Percentiles rank a stretch among this genome's conserved stretches.
phyloP scores from a whole-genome alignment of 1,284 basidiomycete genomes.

The Blastosporella zonata region DNA sequence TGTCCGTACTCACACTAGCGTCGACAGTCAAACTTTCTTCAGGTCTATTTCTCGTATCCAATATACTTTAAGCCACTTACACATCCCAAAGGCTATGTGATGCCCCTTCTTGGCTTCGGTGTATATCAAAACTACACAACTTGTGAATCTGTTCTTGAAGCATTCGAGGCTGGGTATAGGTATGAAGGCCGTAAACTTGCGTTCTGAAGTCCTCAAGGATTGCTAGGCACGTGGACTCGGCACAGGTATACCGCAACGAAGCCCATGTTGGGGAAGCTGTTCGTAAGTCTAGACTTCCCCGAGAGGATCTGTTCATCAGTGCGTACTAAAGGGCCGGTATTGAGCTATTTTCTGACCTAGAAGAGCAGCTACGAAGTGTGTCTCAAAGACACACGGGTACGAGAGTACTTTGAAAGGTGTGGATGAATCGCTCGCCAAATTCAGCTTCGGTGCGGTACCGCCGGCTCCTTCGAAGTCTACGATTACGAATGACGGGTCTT shows the following conservation, averaged over 20 bases:
- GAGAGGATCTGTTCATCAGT: constrained; percentile 72
- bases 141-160: constrained; percentile 58
- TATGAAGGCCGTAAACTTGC: constrained; percentile 23
- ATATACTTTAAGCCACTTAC: constrained; percentile 1
- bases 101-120: constrained; percentile 81
- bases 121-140: constrained; percentile 73
- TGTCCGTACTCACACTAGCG: constrained; percentile 17
- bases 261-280: constrained; percentile 58
- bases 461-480: not conserved
- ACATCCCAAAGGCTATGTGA: constrained; percentile 41
- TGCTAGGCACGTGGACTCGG: constrained; percentile 65
- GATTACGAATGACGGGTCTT: not conserved
- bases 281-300: constrained; percentile 45
- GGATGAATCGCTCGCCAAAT: constrained; percentile 52
- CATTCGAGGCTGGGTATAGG: constrained; percentile 76
- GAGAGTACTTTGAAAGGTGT: constrained; percentile 55
- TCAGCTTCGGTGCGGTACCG: constrained; percentile 45
- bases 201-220: not conserved
- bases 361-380: constrained; percentile 58
- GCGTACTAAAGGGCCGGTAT: not conserved
- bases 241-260: constrained; percentile 76
- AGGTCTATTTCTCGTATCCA: constrained; percentile 25
- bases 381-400: constrained; percentile 53
- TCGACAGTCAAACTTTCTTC: constrained; percentile 32
- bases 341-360: constrained; percentile 1